Percentiles rank a stretch among this genome's conserved stretches.
Conservation (phyloP, 2,329 filamentous ascomycete species). For the Stagonosporopsis chrysanthemi region DNA sequence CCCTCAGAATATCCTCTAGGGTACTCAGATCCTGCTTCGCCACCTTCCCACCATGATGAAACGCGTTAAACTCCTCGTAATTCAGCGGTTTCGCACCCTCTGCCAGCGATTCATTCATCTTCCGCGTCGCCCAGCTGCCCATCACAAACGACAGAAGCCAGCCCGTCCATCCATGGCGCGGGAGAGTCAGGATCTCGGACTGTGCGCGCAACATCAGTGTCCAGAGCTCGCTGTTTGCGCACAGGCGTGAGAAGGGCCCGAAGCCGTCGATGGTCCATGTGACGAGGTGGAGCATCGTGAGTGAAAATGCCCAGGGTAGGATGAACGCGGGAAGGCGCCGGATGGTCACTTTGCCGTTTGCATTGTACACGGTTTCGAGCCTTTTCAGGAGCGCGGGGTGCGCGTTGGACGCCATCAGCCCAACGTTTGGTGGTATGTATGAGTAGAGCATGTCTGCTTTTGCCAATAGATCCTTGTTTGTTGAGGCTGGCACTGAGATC, state of each 20-base stretch:
- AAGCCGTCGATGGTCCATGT: slow-evolving; percentile 26
- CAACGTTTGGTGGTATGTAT: background rate
- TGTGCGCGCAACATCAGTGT: slow-evolving; percentile 25
- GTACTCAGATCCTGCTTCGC: slow-evolving; percentile 25
- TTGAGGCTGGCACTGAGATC: slow-evolving; percentile 22
- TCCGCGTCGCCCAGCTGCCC: slow-evolving; percentile 23
- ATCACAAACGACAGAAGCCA: slow-evolving; percentile 28
- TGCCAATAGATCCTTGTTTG: slow-evolving; percentile 10
- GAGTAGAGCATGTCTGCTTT: slow-evolving; percentile 27
- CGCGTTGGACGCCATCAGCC: slow-evolving; percentile 21
- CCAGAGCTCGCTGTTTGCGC: slow-evolving; percentile 24
- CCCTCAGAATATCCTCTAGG: slow-evolving; percentile 22
- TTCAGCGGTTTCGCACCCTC: slow-evolving; percentile 16
- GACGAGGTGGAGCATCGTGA: slow-evolving; percentile 23
- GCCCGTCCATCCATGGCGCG: slow-evolving; percentile 29
- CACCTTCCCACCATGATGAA: slow-evolving; percentile 33
- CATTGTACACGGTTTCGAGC: slow-evolving; percentile 20
- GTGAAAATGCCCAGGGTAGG: background rate
- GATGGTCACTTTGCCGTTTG: slow-evolving; percentile 10
- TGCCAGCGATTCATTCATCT: slow-evolving; percentile 1
- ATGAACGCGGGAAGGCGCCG: slow-evolving; percentile 16
- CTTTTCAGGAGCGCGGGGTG: slow-evolving; percentile 12
- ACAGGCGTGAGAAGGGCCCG: slow-evolving; percentile 15
- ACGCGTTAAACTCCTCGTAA: slow-evolving; percentile 29
- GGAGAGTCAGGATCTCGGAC: slow-evolving; percentile 24